Percentiles rank a stretch among this genome's conserved stretches.
Conservation (phyloP, 2,329 filamentous ascomycete species). For the Byssoonygena ceratinophila region DNA sequence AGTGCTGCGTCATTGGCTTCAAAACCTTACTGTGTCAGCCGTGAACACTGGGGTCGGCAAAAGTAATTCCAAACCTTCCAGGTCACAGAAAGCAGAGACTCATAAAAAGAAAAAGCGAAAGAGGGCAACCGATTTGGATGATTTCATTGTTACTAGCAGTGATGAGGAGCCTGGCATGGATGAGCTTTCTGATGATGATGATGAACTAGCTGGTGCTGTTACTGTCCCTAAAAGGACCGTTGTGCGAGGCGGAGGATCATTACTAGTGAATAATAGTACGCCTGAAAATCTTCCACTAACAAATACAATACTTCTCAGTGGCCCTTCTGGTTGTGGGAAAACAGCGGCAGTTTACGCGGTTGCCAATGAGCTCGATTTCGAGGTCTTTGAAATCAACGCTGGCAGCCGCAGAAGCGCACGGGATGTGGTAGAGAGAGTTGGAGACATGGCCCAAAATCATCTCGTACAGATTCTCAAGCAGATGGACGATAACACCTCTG, state of each 20-base stretch:
- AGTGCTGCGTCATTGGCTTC: constrained; percentile 71
- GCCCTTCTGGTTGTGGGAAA: constrained; percentile 83
- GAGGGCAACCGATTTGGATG: constrained; percentile 61
- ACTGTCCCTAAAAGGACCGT: constrained; percentile 33
- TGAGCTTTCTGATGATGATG: constrained; percentile 49
- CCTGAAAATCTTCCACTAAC: constrained; percentile 42
- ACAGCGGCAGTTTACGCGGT: constrained; percentile 85
- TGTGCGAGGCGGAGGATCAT: constrained; percentile 31
- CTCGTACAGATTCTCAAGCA: constrained; percentile 53
- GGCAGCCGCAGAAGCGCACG: constrained; percentile 73
- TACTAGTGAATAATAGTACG: constrained; percentile 9
- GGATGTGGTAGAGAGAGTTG: constrained; percentile 82
- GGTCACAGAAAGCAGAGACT: constrained; percentile 22
- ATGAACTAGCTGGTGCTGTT: constrained; percentile 33
- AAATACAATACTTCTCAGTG: constrained; percentile 75
- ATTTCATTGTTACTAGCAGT: constrained; percentile 68
- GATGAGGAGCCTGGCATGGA: constrained; percentile 62
- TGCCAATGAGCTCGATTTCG: constrained; percentile 82
- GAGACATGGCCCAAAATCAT: constrained; percentile 95
- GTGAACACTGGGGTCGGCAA: constrained; percentile 52
- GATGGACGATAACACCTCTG: constrained; percentile 21
- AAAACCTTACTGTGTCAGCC: constrained; percentile 61
- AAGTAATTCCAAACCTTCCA: constrained; percentile 24
- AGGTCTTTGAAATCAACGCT: constrained; percentile 89
- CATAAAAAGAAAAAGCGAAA: constrained; percentile 52